These are phyloP conservation scores for Lomentospora prolificans DNA, from an alignment of 2,329 filamentous ascomycete species.

Conservation along the genomic window DNA sequence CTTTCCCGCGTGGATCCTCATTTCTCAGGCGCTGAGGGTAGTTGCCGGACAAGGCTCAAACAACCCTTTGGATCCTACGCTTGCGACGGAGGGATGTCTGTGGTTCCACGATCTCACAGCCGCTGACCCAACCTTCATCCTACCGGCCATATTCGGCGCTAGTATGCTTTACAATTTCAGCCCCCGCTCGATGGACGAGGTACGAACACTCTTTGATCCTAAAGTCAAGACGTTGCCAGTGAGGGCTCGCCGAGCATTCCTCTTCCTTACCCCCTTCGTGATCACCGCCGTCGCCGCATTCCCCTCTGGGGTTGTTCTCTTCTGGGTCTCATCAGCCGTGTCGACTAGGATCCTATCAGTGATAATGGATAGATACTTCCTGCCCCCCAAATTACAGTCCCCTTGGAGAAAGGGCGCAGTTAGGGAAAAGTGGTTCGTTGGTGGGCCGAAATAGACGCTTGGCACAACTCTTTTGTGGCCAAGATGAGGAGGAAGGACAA, in stretches of 20 bases:
- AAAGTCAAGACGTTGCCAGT: slow-evolving; percentile 13
- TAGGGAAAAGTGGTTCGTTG: slow-evolving; percentile 4
- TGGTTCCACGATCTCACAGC: slow-evolving; percentile 47
- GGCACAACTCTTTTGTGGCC: background rate
- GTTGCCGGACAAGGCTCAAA: slow-evolving; percentile 15
- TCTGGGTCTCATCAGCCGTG: slow-evolving; percentile 16
- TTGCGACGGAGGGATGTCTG: slow-evolving; percentile 40
- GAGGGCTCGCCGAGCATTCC: slow-evolving; percentile 18
- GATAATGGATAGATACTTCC: background rate
- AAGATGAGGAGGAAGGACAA: background rate
- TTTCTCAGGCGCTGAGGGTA: slow-evolving; percentile 14
- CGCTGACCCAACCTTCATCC: slow-evolving; percentile 38
- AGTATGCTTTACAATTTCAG: slow-evolving; percentile 20
- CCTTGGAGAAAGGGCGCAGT: background rate
- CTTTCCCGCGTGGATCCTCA: slow-evolving; percentile 18
- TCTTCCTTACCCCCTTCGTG: slow-evolving; percentile 22
- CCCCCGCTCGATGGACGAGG: slow-evolving; percentile 20
- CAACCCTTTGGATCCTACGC: slow-evolving; percentile 24
- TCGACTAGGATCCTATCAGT: background rate
- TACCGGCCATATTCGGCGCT: slow-evolving; percentile 24
- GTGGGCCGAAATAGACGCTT: slow-evolving; percentile 2
- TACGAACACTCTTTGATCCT: slow-evolving; percentile 13
- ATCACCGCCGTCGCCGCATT: slow-evolving; percentile 25
- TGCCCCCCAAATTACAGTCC: slow-evolving; percentile 9
- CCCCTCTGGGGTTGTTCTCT: slow-evolving; percentile 30